A percentile compares a stretch with the other conserved stretches of the same genome.
Conservation (phyloP, 495 filamentous ascomycete genomes). For the Xanthoparmelia taractica region DNA sequence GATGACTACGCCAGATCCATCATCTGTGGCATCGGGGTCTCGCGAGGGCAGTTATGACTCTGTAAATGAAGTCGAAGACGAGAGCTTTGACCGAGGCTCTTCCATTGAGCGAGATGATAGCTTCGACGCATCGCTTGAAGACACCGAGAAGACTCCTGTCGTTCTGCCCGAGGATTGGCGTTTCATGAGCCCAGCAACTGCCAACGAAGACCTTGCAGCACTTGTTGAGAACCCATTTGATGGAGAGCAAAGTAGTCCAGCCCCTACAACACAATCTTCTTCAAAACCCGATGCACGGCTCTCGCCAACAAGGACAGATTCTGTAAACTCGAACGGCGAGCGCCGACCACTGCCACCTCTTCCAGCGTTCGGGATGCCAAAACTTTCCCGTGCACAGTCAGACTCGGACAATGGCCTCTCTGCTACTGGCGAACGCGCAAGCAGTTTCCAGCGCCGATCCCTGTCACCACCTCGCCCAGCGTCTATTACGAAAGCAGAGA, state of each 20-base stretch:
- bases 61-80: slow-evolving; percentile 61
- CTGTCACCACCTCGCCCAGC: slow-evolving; percentile 59
- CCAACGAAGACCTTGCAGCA: slow-evolving; percentile 44
- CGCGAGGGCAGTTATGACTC: slow-evolving; percentile 89
- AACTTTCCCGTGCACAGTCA: slow-evolving; percentile 33
- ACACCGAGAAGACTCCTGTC: slow-evolving; percentile 93
- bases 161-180: slow-evolving; percentile 95
- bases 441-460: slow-evolving; percentile 50
- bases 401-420: slow-evolving; percentile 46
- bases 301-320: slow-evolving; percentile 38
- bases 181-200: slow-evolving; percentile 56
- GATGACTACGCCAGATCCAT: slow-evolving; percentile 90
- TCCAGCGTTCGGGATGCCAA: slow-evolving; percentile 44
- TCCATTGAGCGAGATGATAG: slow-evolving; percentile 72
- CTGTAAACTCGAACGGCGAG: slow-evolving; percentile 63
- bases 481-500: slow-evolving; percentile 59
- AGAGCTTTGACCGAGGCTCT: slow-evolving; percentile 62
- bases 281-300: slow-evolving; percentile 36
- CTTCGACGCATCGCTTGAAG: slow-evolving; percentile 88
- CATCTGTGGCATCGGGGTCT: slow-evolving; percentile 78
- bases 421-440: slow-evolving; percentile 56
- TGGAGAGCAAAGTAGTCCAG: slow-evolving; percentile 53
- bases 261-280: slow-evolving; percentile 42
- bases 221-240: slow-evolving; percentile 63
- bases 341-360: slow-evolving; percentile 69